Evolutionary conservation across 371 early-diverging fungal genomes (phyloP), one percentile per base, ranked within the genome.

Genomic region (Vittaforma corneae): DNA sequence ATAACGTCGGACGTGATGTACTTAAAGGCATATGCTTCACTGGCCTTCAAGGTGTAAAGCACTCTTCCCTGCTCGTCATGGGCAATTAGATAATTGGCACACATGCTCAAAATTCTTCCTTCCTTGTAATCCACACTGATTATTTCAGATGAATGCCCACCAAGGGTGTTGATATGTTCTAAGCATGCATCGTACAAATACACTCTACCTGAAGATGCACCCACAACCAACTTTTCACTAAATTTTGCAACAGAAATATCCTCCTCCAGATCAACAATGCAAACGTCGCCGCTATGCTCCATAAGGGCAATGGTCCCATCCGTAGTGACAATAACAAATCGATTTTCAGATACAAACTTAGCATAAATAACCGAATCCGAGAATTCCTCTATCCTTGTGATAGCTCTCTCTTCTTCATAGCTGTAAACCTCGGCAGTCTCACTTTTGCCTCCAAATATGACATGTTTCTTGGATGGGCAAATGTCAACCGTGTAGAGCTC

Each of bases 401-500:
- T 16, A 5, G 51, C 16, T 18, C 47, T 32, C 1, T 55, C 64
- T 1, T 46, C 32, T 16, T 20, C 29, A n/a, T 62, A 32, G 37
- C 55, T 32, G 32, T 35, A 61, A 20, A 68, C 42, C 24, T 32
- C 56, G 22, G 46, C 66, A 30, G 42, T 42, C 0, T 73, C 40
- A 29, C 50, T 30, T 18, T 54, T 62, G 11, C 73, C 73, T n/a
- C 69, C 73, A 54, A 61, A 64, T n/a, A 65, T 26, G 2, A 70
- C 14, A 1, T 30, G 45, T 5, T 30, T 51, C 9, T 9, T 18
- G 4, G 22, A 26, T 9, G 30, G 0, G 35, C 64, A 18, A 4
- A 47, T 44, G 52, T 73, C 66, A 2, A 73, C 59, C 4, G 65
- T 24, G 50, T 73, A 73, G 16, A 68, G 46, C 45, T 73, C 73